Conservation (phyloP, 805 yeast species). For the Diddensiella santjacobensis region DNA sequence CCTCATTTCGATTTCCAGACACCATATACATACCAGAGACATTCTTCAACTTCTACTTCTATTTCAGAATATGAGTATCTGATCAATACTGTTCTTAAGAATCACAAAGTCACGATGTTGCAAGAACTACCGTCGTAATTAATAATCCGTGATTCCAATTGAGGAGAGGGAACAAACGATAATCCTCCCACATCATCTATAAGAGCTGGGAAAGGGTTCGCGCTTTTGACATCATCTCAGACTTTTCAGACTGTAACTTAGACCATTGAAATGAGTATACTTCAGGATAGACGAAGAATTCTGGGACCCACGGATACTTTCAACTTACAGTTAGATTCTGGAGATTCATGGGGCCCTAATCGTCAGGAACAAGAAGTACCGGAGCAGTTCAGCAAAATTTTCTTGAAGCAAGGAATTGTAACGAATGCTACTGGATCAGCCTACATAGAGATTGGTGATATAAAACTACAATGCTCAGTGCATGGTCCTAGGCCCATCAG, state of each 20-base stretch:
- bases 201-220: not conserved
- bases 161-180: too few relatives aligned
- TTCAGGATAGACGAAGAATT: conserved; percentile 77
- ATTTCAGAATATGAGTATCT: too few relatives aligned
- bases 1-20: not conserved
- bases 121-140: too few relatives aligned
- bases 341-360: conserved; percentile 16
- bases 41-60: too few relatives aligned
- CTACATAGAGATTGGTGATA: conserved; percentile 63
- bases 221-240: too few relatives aligned
- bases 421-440: conserved; percentile 80
- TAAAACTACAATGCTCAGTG: conserved; percentile 61
- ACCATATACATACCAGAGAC: conserved; percentile 3
- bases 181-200: too few relatives aligned
- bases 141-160: too few relatives aligned
- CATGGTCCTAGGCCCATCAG: conserved; percentile 88
- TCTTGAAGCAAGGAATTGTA: conserved; percentile 59
- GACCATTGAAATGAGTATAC: conserved; percentile 20
- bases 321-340: conserved; percentile 39
- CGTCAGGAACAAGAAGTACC: conserved; percentile 6
- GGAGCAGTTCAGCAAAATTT: conserved; percentile 39
- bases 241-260: too few relatives aligned
- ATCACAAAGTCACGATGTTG: too few relatives aligned
- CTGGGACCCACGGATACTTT: conserved; percentile 72
- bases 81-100: too few relatives aligned